A percentile compares a stretch with the other conserved stretches of the same genome.
Conservation (phyloP, 495 filamentous ascomycete genomes). For the Aspergillus avenaceus region DNA sequence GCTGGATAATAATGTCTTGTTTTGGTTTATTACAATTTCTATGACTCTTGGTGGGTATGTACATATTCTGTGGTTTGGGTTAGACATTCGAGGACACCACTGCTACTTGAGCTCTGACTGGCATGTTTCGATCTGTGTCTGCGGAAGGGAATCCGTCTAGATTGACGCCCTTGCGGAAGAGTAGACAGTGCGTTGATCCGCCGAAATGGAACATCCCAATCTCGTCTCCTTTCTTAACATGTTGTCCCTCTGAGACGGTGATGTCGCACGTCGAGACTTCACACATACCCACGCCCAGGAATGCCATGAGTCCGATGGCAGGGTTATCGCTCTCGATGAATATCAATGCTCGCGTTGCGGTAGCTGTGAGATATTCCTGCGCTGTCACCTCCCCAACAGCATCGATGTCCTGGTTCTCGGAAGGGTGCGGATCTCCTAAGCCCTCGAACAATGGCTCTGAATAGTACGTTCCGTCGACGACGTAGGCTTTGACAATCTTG, state of each 20-base stretch:
- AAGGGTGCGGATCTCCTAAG: conserved; percentile 32
- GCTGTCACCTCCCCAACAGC: conserved; percentile 53
- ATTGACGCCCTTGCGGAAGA: conserved; percentile 41
- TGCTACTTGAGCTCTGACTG: conserved; percentile 51
- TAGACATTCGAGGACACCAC: conserved; percentile 18
- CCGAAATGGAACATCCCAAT: conserved; percentile 43
- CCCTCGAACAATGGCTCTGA: conserved; percentile 56
- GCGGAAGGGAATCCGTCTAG: conserved; percentile 45
- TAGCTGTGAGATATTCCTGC: conserved; percentile 52
- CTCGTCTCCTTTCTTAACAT: conserved; percentile 42
- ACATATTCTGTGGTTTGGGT: neutral
- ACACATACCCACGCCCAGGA: conserved; percentile 63
- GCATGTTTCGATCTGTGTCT: conserved; percentile 49
- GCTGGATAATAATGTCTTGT: conserved; percentile 35
- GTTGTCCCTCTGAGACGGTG: conserved; percentile 54
- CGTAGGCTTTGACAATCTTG: conserved; percentile 49
- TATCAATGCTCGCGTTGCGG: conserved; percentile 57
- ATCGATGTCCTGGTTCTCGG: conserved; percentile 34
- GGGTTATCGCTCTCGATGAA: conserved; percentile 63
- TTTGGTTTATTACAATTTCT: conserved; percentile 57
- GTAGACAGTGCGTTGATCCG: conserved; percentile 53
- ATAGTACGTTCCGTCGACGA: conserved; percentile 65
- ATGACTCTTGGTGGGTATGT: conserved; percentile 1
- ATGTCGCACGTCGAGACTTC: conserved; percentile 67
- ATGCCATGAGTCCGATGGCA: conserved; percentile 58